These are phyloP conservation scores for Candida neerlandica DNA, from an alignment of 1,139 yeast species.

Conservation along the genomic window DNA sequence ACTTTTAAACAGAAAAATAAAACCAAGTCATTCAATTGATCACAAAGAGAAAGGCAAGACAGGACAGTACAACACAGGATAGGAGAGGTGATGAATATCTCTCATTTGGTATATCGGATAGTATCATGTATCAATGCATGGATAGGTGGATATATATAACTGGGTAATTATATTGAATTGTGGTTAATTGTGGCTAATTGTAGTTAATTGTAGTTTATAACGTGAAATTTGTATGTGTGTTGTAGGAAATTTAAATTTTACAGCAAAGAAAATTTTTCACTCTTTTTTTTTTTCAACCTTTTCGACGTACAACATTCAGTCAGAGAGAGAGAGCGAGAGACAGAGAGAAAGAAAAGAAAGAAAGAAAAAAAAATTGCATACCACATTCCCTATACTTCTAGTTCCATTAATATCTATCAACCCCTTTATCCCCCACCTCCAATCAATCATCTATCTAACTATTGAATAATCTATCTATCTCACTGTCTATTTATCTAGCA, in stretches of 20 bases:
- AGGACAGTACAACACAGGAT: neutral
- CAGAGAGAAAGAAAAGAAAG: neutral
- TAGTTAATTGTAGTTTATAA: too few relatives aligned
- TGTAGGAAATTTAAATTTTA: neutral
- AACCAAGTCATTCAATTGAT: neutral
- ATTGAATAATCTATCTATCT: neutral
- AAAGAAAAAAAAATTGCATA: conserved; percentile 7
- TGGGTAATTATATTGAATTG: too few relatives aligned
- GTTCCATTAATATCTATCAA: neutral
- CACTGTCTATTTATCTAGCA: neutral
- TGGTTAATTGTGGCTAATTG: too few relatives aligned
- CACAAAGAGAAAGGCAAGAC: neutral
- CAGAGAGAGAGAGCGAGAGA: neutral
- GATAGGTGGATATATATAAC: too few relatives aligned
- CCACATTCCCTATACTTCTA: conserved; percentile 3
- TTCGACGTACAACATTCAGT: neutral
- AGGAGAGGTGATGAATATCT: too few relatives aligned
- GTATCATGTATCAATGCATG: too few relatives aligned
- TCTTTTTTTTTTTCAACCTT: neutral
- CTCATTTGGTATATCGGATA: too few relatives aligned
- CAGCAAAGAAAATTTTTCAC: neutral
- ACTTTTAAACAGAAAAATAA: neutral
- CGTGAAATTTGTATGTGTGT: too few relatives aligned
- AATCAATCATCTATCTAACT: neutral
- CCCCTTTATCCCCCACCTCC: neutral